Evolutionary conservation across 1,139 yeast species (phyloP), one percentile per base, ranked within the genome.

Genomic region (Protomyces inouyei): DNA sequence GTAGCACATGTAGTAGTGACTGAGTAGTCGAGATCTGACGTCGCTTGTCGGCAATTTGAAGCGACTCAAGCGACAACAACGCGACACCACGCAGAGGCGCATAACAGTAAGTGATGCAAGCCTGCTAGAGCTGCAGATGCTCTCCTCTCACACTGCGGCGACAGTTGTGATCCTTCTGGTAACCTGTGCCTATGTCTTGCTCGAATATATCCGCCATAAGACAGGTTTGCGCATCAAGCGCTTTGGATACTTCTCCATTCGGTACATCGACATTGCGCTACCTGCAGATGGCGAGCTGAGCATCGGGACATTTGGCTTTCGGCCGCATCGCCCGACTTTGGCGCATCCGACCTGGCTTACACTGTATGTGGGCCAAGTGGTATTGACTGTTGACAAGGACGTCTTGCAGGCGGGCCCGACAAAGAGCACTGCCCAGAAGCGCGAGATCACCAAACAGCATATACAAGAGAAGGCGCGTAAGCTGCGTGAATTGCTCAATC

Each of bases 281-380:
- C 70, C 68, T 38, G 71, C 75, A 1, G 79, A 79, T 23, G 65
- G 76, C 25, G 72, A 71, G 43, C 68, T 77, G 35, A 71, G 72
- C n/a, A 73, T 78, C 38, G 74, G 77, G 28, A 69, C 70, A 55
- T 64, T 77, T 4, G 78, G 78, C 9, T 51, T 78, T 3, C 66
- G 73, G 3, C 67, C 78, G 10, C 80, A 77, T 65, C 72, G 79
- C 1, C 79, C 80, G 2, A 76, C 78, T 2, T 75, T 77, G 35
- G 76, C 79, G 3, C 67, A 76, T 16, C 80, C 80, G 45, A 60
- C 69, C 10, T 68, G 69, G 68, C 23, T 68, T 35, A 66, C 70
- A n/a, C 23, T 69, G 36, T 32, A 64, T 5, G 63, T 68, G 35
- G 53, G 61, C 12, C 65, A 60, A n/a, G 59, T 66, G 16, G 48